Conservation (phyloP, 164 flowering plant species). For the Vitis labrusca region DNA sequence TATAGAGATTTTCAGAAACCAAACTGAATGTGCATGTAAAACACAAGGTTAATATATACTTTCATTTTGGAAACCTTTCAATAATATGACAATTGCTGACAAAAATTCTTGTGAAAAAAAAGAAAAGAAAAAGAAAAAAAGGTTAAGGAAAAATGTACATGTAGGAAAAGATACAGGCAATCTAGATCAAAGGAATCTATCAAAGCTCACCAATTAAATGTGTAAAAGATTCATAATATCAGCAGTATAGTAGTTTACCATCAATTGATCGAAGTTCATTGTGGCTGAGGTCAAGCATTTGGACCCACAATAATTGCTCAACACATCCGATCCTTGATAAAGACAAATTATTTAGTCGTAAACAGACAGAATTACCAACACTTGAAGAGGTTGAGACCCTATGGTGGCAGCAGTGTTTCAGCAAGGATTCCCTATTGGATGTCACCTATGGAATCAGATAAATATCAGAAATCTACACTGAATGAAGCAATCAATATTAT, state of each 20-base stretch:
- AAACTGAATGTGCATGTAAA: no score
- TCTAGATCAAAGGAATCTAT: not conserved
- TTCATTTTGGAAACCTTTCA: no score
- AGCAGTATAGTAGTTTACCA: conserved; percentile 41
- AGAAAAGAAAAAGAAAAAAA: no score
- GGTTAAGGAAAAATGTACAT: not conserved
- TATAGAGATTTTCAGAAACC: no score
- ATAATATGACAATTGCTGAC: no score
- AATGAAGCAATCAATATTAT: not conserved
- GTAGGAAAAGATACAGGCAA: not conserved
- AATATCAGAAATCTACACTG: not conserved
- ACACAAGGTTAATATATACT: no score
- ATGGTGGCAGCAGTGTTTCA: conserved; percentile 48
- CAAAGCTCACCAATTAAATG: not conserved
- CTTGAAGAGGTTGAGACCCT: conserved; percentile 20
- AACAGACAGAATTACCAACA: conserved; percentile 27
- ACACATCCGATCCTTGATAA: conserved; percentile 66
- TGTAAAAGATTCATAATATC: not conserved
- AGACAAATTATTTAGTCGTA: conserved; percentile 64
- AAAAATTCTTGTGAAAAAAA: no score
- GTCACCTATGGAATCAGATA: conserved; percentile 48
- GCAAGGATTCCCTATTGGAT: conserved; percentile 47
- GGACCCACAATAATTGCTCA: conserved; percentile 77
- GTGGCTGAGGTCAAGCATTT: conserved; percentile 88
- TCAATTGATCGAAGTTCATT: conserved; percentile 77